Percentiles rank a stretch among this genome's conserved stretches.
phyloP scores from a whole-genome alignment of 1,284 basidiomycete species.

The Moesziomyces globuligerus region DNA sequence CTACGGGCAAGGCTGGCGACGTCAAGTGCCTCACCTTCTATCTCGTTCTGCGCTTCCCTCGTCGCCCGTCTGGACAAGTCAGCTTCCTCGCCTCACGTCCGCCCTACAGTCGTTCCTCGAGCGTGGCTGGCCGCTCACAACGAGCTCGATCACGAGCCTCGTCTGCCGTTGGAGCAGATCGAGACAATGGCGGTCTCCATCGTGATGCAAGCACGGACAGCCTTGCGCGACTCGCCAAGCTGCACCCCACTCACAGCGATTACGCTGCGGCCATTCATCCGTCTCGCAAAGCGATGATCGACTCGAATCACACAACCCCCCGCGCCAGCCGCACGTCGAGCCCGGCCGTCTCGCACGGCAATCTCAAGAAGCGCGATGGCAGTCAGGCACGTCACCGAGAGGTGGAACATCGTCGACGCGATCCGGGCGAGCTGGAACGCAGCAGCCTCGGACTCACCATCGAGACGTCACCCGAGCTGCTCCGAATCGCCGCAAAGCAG shows the following conservation, averaged over 20 bases:
- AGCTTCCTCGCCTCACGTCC: conserved; percentile 27
- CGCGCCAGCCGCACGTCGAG: conserved; percentile 47
- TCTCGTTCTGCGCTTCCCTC: conserved; percentile 55
- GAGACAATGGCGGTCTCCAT: conserved; percentile 14
- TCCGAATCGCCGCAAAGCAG: conserved; percentile 26
- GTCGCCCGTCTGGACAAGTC: conserved; percentile 29
- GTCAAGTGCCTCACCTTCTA: conserved; percentile 57
- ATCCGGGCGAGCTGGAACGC: conserved; percentile 5
- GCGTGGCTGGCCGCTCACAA: conserved; percentile 23
- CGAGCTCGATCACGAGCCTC: conserved; percentile 37
- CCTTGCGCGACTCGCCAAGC: conserved; percentile 20
- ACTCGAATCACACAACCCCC: conserved; percentile 46
- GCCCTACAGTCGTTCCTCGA: conserved; percentile 38
- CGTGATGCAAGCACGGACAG: conserved; percentile 35
- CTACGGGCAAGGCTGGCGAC: conserved; percentile 47
- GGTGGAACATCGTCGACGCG: conserved; percentile 12
- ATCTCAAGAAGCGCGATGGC: conserved; percentile 37
- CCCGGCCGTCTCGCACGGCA: conserved; percentile 23
- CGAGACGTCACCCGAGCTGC: conserved; percentile 44
- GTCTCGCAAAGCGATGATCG: conserved; percentile 42
- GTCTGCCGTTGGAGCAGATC: conserved; percentile 20
- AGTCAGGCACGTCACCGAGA: conserved; percentile 15
- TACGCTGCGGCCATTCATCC: conserved; percentile 41
- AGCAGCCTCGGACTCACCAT: conserved; percentile 40
- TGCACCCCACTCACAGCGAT: conserved; percentile 30